These are phyloP conservation scores for Podospora fimiseda DNA, from an alignment of 495 filamentous ascomycete species.

Conservation along the genomic window DNA sequence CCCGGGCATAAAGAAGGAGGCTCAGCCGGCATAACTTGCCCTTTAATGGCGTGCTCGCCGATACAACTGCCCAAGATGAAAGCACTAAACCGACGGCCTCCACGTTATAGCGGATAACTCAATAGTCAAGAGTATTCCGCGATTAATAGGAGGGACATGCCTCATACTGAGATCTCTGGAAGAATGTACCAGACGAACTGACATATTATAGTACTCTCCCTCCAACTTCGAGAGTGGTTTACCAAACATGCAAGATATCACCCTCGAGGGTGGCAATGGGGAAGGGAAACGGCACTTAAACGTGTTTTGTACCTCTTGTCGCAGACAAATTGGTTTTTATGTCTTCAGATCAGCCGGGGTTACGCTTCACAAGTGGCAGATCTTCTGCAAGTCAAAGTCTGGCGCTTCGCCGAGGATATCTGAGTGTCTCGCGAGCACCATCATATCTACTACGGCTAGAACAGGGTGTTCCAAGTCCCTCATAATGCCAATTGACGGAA, in stretches of 20 bases:
- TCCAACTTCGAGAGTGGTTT: slow-evolving; percentile 18
- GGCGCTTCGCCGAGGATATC: slow-evolving; percentile 24
- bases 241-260: slow-evolving; percentile 8
- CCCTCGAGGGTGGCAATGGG: slow-evolving; percentile 1
- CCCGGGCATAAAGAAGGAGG: slow-evolving; percentile 84
- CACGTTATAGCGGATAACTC: slow-evolving; percentile 43
- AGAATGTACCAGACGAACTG: slow-evolving; percentile 22
- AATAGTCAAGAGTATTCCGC: slow-evolving; percentile 45
- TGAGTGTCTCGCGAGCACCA: slow-evolving; percentile 41
- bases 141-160: slow-evolving; percentile 57
- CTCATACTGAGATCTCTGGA: neutral
- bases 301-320: slow-evolving; percentile 37
- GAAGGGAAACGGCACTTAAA: slow-evolving; percentile 24
- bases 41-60: slow-evolving; percentile 63
- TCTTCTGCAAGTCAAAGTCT: slow-evolving; percentile 22
- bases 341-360: slow-evolving; percentile 39
- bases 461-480: slow-evolving; percentile 46
- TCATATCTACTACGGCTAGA: slow-evolving; percentile 40
- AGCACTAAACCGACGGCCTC: slow-evolving; percentile 32
- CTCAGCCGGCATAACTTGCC: slow-evolving; percentile 47
- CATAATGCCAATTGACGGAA: slow-evolving; percentile 33
- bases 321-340: slow-evolving; percentile 43
- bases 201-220: slow-evolving; percentile 19
- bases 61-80: slow-evolving; percentile 89
- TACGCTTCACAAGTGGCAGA: slow-evolving; percentile 35